These are phyloP conservation scores for Aspergillus sp. DNA, from an alignment of 2,329 filamentous ascomycete genomes.

Conservation along the genomic window DNA sequence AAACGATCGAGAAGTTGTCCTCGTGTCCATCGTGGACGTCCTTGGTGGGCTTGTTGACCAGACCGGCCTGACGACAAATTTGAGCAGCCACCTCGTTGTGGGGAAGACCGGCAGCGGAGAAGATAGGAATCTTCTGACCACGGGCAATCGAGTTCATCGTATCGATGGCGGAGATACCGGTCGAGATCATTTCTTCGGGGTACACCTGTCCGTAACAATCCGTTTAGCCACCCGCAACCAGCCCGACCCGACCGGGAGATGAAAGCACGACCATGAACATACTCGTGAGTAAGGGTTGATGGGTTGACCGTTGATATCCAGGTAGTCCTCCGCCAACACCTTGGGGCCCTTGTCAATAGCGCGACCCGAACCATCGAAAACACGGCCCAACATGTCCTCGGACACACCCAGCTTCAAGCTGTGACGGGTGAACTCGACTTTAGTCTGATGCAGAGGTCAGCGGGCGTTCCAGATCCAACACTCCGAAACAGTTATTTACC, in stretches of 20 bases:
- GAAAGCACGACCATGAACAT: constrained; percentile 24
- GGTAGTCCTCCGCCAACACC: constrained; percentile 94
- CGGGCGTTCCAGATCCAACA: constrained; percentile 12
- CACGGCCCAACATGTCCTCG: constrained; percentile 98
- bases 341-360: constrained; percentile 99
- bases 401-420: constrained; percentile 98
- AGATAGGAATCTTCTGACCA: constrained; percentile 99
- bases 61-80: constrained; percentile 93
- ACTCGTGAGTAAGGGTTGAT: constrained; percentile 98
- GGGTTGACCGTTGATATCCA: constrained; percentile 97
- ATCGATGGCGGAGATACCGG: constrained; percentile 98
- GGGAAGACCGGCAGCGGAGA: constrained; percentile 95
- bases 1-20: constrained; percentile 99
- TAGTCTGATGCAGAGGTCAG: constrained; percentile 62
- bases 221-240: constrained; percentile 7
- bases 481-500: constrained; percentile 50
- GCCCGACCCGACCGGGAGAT: too few species aligned
- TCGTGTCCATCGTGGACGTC: constrained; percentile 94
- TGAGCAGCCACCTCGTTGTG: constrained; percentile 99
- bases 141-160: constrained; percentile 98
- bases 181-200: constrained; percentile 99
- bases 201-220: constrained; percentile 67
- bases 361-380: constrained; percentile 96
- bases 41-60: constrained; percentile 92
- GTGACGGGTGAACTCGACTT: constrained; percentile 94